Conservation (phyloP, 2,329 filamentous ascomycete genomes). For the Beauveria sp. region DNA sequence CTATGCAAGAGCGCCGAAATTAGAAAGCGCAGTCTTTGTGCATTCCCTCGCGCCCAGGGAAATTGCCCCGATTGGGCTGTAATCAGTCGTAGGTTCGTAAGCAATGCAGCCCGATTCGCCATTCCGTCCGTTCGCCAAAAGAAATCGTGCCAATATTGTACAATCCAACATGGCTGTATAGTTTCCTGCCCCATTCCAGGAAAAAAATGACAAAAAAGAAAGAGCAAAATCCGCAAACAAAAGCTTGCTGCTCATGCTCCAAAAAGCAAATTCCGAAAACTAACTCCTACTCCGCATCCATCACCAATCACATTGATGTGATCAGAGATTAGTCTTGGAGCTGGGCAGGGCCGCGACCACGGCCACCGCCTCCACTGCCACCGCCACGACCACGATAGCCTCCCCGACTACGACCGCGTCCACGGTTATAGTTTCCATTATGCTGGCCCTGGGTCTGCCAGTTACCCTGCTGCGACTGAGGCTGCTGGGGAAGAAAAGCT, state of each 20-base stretch:
- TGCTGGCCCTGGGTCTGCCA: conserved; percentile 35
- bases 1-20: conserved; percentile 3
- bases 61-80: conserved; percentile 2
- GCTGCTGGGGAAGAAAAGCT: conserved; percentile 20
- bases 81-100: conserved; percentile 21
- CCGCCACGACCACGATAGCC: conserved; percentile 27
- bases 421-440: conserved; percentile 29
- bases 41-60: neutral
- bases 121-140: conserved; percentile 29
- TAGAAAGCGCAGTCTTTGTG: conserved; percentile 6
- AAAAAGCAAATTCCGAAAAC: conserved; percentile 16
- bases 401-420: conserved; percentile 29
- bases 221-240: conserved; percentile 16
- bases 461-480: conserved; percentile 27
- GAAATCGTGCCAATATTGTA: conserved; percentile 31
- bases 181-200: neutral
- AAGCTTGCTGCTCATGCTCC: conserved; percentile 16
- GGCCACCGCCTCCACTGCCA: conserved; percentile 20
- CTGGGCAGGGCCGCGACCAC: conserved; percentile 28
- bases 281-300: conserved; percentile 17
- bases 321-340: conserved; percentile 24
- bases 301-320: conserved; percentile 20
- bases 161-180: conserved; percentile 27
- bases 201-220: conserved; percentile 21
- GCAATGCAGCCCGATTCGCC: conserved; percentile 26